Conservation (phyloP, 1,284 basidiomycete species). For the Cutaneotrichosporon cutaneum region DNA sequence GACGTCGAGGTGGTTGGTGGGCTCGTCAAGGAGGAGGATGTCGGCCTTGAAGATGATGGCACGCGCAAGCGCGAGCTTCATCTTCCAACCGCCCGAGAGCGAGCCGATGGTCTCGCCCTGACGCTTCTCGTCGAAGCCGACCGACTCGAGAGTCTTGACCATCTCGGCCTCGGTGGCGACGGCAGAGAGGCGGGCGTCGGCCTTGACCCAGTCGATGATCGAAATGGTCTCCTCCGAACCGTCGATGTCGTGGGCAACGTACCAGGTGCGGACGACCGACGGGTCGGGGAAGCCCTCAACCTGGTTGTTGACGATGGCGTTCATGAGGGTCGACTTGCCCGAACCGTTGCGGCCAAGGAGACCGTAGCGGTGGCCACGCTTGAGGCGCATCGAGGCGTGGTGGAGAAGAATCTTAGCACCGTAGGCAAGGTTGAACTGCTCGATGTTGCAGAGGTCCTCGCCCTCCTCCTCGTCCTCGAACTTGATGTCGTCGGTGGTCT, state of each 20-base stretch:
- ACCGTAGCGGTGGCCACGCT: slow-evolving; percentile 98
- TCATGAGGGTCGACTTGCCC: slow-evolving; percentile 98
- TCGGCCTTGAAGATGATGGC: slow-evolving; percentile 99
- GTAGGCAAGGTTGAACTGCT: slow-evolving; percentile 94
- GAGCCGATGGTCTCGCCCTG: slow-evolving; percentile 83
- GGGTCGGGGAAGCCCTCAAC: slow-evolving; percentile 90
- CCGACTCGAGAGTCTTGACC: slow-evolving; percentile 76
- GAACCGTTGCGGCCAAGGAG: slow-evolving; percentile 98
- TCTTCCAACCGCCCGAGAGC: slow-evolving; percentile 99
- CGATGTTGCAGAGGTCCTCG: slow-evolving; percentile 88
- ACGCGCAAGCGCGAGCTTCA: slow-evolving; percentile 98
- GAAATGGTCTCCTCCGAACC: slow-evolving; percentile 90
- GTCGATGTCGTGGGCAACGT: slow-evolving; percentile 98
- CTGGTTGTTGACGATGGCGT: slow-evolving; percentile 91
- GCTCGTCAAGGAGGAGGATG: slow-evolving; percentile 94
- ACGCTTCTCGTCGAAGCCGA: slow-evolving; percentile 86
- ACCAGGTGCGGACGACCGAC: slow-evolving; percentile 91
- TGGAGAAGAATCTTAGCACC: slow-evolving; percentile 98
- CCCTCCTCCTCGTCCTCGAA: slow-evolving; percentile 94
- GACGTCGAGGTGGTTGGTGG: slow-evolving; percentile 97
- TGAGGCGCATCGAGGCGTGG: slow-evolving; percentile 91
- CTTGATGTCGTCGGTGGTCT: slow-evolving; percentile 68
- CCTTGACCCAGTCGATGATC: slow-evolving; percentile 82
- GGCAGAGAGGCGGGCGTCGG: slow-evolving; percentile 80
- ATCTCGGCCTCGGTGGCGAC: slow-evolving; percentile 68